Evolutionary conservation across 108 stramenopile genomes (phyloP), one percentile per base, ranked within the genome.

Genomic region (Cyclostephanos invisitatus): DNA sequence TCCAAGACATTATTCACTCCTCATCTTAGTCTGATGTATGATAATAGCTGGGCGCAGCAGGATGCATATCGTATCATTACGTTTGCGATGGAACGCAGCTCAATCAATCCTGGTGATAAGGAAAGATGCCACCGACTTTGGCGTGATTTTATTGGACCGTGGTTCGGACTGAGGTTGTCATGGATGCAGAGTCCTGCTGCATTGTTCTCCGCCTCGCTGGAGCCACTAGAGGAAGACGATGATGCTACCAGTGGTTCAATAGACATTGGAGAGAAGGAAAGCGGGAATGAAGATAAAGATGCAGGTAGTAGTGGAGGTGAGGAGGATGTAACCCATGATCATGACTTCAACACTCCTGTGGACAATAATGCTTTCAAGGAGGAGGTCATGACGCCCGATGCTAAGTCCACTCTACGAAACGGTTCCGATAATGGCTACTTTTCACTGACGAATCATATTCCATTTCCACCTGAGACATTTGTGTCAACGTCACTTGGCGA

Each of bases 131-230:
- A 90, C 68, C 82, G 91, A 6, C 56, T 96, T 63, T 93, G 92
- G 95, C 78, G 81, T 61, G 92, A 96, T 46, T 93, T 96, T 67
- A 72, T 96, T 50, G 95, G 87, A 18, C 92, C 89, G 7, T 90
- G 86, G 82, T 93, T 96, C 70, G 88, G 87, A 20, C 77, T 96
- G 14, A 73, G 68, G 25, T 42, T 87, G 32, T 81, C 76, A 44
- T 93, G 91, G 95, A 93, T 93, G 87, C 81, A 86, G 55, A 64
- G 58, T 36, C 92, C 89, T 32, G 87, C 91, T 2, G 81, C 85
- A 18, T 29, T 61, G 24, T 90, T 74, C 58, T 67, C 59, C 28
- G 67, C 66, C 64, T 67, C 72, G 37, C 68, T 46, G 51, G 47
- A 51, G 21, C 74, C 67, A 7, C 76, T 67, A 49, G 74, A 83